A percentile compares a stretch with the other conserved stretches of the same genome.
These are phyloP conservation scores for Dendrobium chrysotoxum DNA, from an alignment of 106 monocot genomes.

Conservation along the genomic window DNA sequence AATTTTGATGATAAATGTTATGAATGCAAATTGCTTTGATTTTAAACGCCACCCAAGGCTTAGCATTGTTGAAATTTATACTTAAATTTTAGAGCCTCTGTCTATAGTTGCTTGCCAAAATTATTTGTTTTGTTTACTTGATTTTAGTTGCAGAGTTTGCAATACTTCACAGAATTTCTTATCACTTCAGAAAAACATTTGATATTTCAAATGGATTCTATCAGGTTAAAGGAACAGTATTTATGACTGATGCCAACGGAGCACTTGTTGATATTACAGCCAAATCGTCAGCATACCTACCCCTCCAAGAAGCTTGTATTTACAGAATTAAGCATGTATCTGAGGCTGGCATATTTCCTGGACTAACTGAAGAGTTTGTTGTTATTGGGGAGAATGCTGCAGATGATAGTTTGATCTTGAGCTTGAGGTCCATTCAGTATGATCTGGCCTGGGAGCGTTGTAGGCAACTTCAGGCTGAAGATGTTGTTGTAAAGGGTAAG, in stretches of 20 bases:
- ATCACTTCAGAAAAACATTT: not conserved
- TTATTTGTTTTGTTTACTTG: not conserved
- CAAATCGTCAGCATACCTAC: constrained; percentile 83
- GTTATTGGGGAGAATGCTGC: constrained; percentile 56
- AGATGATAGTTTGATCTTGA: constrained; percentile 87
- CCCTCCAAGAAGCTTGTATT: constrained; percentile 80
- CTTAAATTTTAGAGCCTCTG: too few relatives aligned
- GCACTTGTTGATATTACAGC: constrained; percentile 82
- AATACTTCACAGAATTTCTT: not conserved
- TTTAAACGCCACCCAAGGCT: not conserved
- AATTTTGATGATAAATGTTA: not conserved
- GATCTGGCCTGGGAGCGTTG: constrained; percentile 96
- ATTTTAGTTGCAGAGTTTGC: not conserved
- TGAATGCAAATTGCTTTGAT: not conserved
- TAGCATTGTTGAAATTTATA: too few relatives aligned
- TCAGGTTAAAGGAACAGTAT: constrained; percentile 91
- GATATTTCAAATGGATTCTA: constrained; percentile 3
- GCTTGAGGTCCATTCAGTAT: constrained; percentile 77
- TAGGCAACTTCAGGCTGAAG: constrained; percentile 88
- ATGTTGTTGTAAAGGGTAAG: constrained; percentile 90
- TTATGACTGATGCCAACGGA: constrained; percentile 56
- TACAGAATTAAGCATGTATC: constrained; percentile 66
- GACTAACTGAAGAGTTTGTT: constrained; percentile 77
- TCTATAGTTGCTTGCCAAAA: too few relatives aligned
- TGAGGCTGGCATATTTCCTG: constrained; percentile 84